Evolutionary conservation across 202 grass and related monocot genomes (phyloP), one percentile per base, ranked within the genome.

Genomic region (Panicum virgatum): DNA sequence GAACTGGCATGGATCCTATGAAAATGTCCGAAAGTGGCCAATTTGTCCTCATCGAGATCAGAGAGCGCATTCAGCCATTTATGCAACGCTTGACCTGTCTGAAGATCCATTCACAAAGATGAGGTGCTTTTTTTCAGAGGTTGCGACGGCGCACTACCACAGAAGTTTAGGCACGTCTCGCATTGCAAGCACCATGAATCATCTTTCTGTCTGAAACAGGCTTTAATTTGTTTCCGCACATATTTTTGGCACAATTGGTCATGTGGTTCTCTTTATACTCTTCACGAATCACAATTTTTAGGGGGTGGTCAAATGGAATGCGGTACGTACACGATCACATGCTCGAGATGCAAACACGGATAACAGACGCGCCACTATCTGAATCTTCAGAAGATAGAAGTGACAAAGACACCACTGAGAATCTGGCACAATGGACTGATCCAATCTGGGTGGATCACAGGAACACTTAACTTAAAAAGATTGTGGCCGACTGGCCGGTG

Each of bases 61-160:
- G 29, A 30, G 29, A 30, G 29, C 29, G 29, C 29, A 30, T 30
- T 30, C 37, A 12, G 23, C 73, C 62, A 79, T 40, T 20, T 80
- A 68, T 56, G 9, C 34, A 27, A 22, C 22, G 34, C 22, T 19
- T 29, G 34, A 56, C 14, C 14, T 48, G n/a, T n/a, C n/a, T 29
- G 47, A 67, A 67, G 22, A 80, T 53, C 76, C 29, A 30, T 37
- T 48, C 23, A 37, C 6, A 79, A 88, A 88, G 74, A 39, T 9
- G 39, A 20, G 0, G 3, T 25, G 0, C 48, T 79, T 79, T 88
- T 2, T 67, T 39, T 2, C 12, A 9, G 16, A 14, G 26, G 37
- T 66, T 19, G 53, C 56, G 58, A 37, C 27, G 16, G n/a, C 40
- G 12, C 60, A 65, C 46, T 19, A 53, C 30, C 3, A 45, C 29